These are phyloP conservation scores for Alternaria atra DNA, from an alignment of 2,329 filamentous ascomycete genomes.

Conservation along the genomic window DNA sequence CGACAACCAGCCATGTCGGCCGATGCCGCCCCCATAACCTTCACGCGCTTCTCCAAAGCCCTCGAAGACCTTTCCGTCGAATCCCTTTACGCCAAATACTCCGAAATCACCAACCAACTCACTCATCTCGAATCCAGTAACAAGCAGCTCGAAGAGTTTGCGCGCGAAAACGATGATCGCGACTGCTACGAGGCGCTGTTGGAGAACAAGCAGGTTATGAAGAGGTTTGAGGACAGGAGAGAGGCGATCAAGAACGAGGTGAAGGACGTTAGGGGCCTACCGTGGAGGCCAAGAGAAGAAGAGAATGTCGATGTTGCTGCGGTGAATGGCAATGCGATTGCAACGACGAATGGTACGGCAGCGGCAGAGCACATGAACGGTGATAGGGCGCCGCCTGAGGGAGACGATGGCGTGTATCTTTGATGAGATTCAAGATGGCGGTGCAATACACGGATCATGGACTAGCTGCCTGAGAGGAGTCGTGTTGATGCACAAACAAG, in stretches of 20 bases:
- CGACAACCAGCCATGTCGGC: slow-evolving; percentile 65
- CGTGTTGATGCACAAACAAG: not conserved
- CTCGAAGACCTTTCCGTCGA: slow-evolving; percentile 72
- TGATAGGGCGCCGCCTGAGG: not conserved
- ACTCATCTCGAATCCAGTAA: slow-evolving; percentile 78
- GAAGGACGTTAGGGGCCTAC: slow-evolving; percentile 64
- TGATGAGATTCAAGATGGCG: not conserved
- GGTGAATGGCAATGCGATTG: not conserved
- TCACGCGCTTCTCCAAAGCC: slow-evolving; percentile 71
- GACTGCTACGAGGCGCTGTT: slow-evolving; percentile 78
- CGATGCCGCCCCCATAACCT: slow-evolving; percentile 67
- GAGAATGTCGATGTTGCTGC: slow-evolving; percentile 11
- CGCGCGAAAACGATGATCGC: slow-evolving; percentile 63
- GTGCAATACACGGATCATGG: not conserved
- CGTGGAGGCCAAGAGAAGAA: slow-evolving; percentile 56
- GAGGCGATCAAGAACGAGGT: slow-evolving; percentile 71
- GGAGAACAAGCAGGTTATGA: slow-evolving; percentile 76
- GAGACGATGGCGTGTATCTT: slow-evolving; percentile 11
- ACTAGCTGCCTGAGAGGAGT: not conserved
- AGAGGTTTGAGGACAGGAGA: slow-evolving; percentile 72
- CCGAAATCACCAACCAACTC: slow-evolving; percentile 79
- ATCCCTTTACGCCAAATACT: slow-evolving; percentile 75
- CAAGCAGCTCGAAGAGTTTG: slow-evolving; percentile 73
- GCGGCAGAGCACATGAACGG: not conserved
- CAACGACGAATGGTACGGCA: not conserved